These are phyloP conservation scores for Trichoderma virens DNA, from an alignment of 495 filamentous ascomycete species.

Conservation along the genomic window DNA sequence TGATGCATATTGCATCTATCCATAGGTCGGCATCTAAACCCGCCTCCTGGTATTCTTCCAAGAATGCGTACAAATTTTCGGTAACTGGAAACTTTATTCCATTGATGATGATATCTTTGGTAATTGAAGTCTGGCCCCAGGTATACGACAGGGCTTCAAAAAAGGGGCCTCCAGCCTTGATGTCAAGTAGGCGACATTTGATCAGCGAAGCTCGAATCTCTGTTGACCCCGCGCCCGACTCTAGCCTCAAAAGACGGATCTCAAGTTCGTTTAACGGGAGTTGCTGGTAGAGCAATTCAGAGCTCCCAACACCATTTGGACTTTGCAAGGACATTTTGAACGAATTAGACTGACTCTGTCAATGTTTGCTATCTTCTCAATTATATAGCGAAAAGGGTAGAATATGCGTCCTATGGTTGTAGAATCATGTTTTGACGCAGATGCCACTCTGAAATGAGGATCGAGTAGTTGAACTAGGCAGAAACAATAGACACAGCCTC, in stretches of 20 bases:
- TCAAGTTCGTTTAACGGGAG: background rate
- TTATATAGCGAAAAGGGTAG: no score
- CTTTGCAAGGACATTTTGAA: background rate
- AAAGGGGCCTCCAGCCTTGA: background rate
- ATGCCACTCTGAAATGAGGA: no score
- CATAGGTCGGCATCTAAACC: background rate
- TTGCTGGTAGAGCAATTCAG: background rate
- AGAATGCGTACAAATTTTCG: background rate
- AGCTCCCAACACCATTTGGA: background rate
- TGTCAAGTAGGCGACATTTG: background rate
- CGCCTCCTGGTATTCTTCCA: background rate
- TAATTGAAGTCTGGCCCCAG: background rate
- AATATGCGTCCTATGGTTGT: no score
- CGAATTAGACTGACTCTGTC: no score
- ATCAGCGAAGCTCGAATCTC: background rate
- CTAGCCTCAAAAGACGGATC: background rate
- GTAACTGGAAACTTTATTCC: background rate
- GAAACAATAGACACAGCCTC: no score
- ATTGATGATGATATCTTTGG: background rate
- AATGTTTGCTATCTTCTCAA: no score
- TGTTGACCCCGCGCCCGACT: background rate
- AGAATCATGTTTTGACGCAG: no score
- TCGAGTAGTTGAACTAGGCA: no score
- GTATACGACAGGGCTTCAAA: background rate
- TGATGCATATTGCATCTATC: conserved; percentile 6